These are phyloP conservation scores for Collybia mongolica DNA, from an alignment of 768 basidiomycete genomes.

Conservation along the genomic window DNA sequence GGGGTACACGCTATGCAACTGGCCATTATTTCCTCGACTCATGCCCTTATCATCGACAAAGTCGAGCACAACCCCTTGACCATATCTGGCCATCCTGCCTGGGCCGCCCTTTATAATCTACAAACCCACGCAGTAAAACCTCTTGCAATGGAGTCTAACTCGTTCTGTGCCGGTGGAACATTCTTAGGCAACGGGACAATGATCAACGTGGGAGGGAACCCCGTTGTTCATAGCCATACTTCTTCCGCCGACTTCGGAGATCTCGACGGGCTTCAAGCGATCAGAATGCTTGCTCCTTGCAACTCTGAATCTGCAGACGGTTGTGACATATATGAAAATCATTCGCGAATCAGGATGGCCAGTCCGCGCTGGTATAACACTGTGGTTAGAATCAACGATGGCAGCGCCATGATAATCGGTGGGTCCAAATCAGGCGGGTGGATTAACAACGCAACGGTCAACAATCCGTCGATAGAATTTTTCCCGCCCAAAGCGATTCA, in stretches of 20 bases:
- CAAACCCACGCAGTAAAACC: conserved; percentile 59
- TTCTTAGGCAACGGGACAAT: conserved; percentile 78
- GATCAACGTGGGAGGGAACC: conserved; percentile 80
- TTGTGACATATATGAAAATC: conserved; percentile 70
- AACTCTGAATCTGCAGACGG: conserved; percentile 38
- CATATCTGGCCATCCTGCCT: conserved; percentile 74
- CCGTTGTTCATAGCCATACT: conserved; percentile 64
- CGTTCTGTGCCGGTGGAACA: conserved; percentile 83
- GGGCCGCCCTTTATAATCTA: conserved; percentile 76
- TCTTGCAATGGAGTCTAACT: conserved; percentile 70
- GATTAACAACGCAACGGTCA: conserved; percentile 80
- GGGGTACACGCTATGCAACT: conserved; percentile 83
- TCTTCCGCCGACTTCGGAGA: conserved; percentile 76
- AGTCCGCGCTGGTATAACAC: conserved; percentile 84
- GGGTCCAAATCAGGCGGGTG: conserved; percentile 82
- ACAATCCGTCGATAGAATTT: conserved; percentile 82
- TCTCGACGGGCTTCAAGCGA: conserved; percentile 66
- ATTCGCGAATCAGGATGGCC: conserved; percentile 63
- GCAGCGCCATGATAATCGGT: conserved; percentile 82
- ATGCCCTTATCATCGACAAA: conserved; percentile 78
- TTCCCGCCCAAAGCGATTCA: conserved; percentile 79
- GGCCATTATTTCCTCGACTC: conserved; percentile 61
- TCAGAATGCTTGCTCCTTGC: conserved; percentile 74
- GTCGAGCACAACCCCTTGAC: conserved; percentile 83
- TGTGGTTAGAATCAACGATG: conserved; percentile 65